Conservation (phyloP, 176 grass and related monocot genomes). For the Microstegium vimineum region DNA sequence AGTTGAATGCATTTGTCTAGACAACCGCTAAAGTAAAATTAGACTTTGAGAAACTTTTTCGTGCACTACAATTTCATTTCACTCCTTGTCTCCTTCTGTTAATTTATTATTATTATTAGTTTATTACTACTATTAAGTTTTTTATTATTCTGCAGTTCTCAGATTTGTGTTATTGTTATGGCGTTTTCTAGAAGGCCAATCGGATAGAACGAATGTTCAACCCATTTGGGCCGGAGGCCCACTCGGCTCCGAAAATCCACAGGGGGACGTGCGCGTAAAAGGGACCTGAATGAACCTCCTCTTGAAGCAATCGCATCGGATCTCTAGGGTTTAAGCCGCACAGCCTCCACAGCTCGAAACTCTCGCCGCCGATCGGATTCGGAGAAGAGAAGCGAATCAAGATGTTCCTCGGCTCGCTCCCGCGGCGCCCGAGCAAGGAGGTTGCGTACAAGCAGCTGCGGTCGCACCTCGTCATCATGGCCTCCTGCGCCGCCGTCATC, state of each 20-base stretch:
- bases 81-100: no score
- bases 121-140: no score
- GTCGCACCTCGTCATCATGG: conserved; percentile 42
- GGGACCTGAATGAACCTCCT: not conserved
- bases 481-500: conserved; percentile 46
- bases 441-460: conserved; percentile 65
- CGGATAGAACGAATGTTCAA: not conserved
- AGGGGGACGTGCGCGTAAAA: not conserved
- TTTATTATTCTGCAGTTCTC: no score
- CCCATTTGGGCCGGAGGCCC: not conserved
- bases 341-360: conserved; percentile 11
- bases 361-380: conserved; percentile 14
- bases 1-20: no score
- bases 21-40: no score
- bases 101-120: no score
- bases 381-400: not conserved
- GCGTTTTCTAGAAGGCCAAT: not conserved
- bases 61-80: no score
- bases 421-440: conserved; percentile 63
- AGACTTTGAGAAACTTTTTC: no score
- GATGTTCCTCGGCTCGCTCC: conserved; percentile 45
- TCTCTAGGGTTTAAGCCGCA: conserved; percentile 39
- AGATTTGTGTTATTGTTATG: not conserved
- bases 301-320: not conserved
- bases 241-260: not conserved